Evolutionary conservation across 306 rosid species (phyloP), one percentile per base, ranked within the genome.

Genomic region (Vigna nakashimae): DNA sequence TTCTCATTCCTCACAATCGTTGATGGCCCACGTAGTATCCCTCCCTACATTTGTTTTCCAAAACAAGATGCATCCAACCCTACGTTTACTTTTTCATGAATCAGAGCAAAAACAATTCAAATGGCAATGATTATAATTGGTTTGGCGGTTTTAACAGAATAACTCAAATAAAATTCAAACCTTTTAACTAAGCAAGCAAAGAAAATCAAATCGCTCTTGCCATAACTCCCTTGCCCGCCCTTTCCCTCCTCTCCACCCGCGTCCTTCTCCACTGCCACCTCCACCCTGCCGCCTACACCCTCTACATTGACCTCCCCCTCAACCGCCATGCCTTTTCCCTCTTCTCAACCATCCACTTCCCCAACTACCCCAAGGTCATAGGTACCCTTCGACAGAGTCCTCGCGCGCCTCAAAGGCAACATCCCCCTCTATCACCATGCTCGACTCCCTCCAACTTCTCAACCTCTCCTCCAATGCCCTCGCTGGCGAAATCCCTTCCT

Each of bases 401-500:
- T 24, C 26, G 26, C 26, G 2, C 81, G 65, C 12, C 92, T 95
- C 38, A 75, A 79, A 36, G 98, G 97, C 24, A 88, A 18, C 40
- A 84, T 92, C 91, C 97, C 8, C 73, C n/a, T 85, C 94, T 4
- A 75, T 94, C 26, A 86, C 87, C 1, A 88, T 86, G 30, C 90
- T 95, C 14, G 96, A 92, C 60, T 83, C 80, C 51, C 85, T 94
- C 17, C 83, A 84, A 66, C 60, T 18, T 42, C 77, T 94, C 84
- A 89, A 92, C 81, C 96, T 94, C 43, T 89, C 96, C 0, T 74
- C 90, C 0, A 94, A 94, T 74, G 42, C 71, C 2, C 81, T 94
- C 69, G 46, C 43, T 28, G 97, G 96, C 9, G 94, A 87, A 48
- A 82, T 91, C 43, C 97, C 98, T 63, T 42, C 87, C 74, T 82